Percentiles rank a stretch among this genome's conserved stretches.
Conservation (phyloP, 2,329 filamentous ascomycete genomes). For the Trichophyton benhamiae region DNA sequence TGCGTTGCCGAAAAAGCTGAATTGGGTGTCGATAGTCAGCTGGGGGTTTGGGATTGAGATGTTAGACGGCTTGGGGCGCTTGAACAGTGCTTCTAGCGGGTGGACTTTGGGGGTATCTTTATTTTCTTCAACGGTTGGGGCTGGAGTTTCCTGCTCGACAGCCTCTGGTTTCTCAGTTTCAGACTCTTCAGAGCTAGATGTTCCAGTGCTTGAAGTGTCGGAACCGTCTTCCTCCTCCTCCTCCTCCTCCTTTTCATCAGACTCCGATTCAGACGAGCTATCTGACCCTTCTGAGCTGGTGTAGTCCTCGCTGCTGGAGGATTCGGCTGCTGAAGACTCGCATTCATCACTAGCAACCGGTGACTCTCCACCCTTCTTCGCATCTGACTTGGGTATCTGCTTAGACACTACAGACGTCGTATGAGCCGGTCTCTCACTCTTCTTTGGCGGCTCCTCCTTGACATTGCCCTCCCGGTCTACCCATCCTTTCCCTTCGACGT, state of each 20-base stretch:
- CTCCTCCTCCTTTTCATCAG: neutral
- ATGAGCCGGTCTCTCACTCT: neutral
- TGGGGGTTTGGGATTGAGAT: constrained; percentile 20
- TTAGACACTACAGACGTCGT: neutral
- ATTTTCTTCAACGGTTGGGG: constrained; percentile 13
- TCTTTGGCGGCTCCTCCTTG: constrained; percentile 33
- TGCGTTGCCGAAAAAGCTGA: constrained; percentile 66
- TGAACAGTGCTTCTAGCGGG: constrained; percentile 86
- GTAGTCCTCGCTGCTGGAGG: neutral
- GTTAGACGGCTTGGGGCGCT: constrained; percentile 42
- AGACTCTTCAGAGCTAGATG: neutral
- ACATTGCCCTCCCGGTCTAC: constrained; percentile 66
- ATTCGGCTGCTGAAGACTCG: neutral
- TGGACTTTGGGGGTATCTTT: constrained; percentile 45
- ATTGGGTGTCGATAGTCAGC: constrained; percentile 44
- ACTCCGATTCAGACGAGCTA: neutral
- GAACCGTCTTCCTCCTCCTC: neutral
- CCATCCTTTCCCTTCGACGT: constrained; percentile 79
- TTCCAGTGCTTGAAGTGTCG: neutral
- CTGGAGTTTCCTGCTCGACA: constrained; percentile 3
- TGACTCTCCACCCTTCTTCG: neutral
- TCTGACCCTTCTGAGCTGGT: neutral
- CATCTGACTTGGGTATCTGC: neutral
- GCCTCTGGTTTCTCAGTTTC: constrained; percentile 18
- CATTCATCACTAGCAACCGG: neutral